A percentile compares a stretch with the other conserved stretches of the same genome.
These are phyloP conservation scores for Aspergillus oerlinghausenensis DNA, from an alignment of 2,329 filamentous ascomycete species.

Conservation along the genomic window DNA sequence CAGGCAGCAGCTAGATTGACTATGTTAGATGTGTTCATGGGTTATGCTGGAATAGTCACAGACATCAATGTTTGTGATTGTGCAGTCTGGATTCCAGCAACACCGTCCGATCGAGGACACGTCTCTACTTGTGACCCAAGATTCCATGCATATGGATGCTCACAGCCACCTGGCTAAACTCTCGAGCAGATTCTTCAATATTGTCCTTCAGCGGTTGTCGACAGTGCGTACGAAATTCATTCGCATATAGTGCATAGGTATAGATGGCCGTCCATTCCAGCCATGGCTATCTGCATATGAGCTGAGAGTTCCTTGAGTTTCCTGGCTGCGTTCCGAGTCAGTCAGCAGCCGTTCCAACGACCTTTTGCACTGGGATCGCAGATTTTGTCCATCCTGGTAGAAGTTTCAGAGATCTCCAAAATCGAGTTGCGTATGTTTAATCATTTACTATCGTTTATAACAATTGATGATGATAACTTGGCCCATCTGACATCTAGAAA, in stretches of 20 bases:
- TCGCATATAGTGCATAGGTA: constrained; percentile 64
- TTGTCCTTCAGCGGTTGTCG: constrained; percentile 54
- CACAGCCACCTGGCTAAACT: constrained; percentile 56
- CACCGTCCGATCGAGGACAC: constrained; percentile 50
- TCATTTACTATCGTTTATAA: no score
- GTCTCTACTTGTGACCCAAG: constrained; percentile 45
- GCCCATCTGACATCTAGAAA: no score
- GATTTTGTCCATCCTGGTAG: constrained; percentile 50
- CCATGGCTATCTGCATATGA: background rate
- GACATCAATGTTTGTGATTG: no score
- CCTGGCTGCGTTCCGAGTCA: no score
- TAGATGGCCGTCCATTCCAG: constrained; percentile 53
- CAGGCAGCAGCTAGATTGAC: constrained; percentile 61
- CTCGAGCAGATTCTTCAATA: constrained; percentile 52
- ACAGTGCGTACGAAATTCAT: constrained; percentile 55
- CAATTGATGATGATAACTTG: no score
- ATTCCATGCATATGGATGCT: constrained; percentile 55
- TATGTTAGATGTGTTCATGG: constrained; percentile 67
- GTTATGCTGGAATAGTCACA: no score
- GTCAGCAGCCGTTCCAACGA: constrained; percentile 48
- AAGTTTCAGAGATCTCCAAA: no score
- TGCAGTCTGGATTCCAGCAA: constrained; percentile 26
- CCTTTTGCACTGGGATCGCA: constrained; percentile 42
- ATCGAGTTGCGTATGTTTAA: no score
- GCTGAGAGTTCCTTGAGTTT: background rate